phyloP scores from a whole-genome alignment of 495 filamentous ascomycete genomes.

The Cercophora samala region DNA sequence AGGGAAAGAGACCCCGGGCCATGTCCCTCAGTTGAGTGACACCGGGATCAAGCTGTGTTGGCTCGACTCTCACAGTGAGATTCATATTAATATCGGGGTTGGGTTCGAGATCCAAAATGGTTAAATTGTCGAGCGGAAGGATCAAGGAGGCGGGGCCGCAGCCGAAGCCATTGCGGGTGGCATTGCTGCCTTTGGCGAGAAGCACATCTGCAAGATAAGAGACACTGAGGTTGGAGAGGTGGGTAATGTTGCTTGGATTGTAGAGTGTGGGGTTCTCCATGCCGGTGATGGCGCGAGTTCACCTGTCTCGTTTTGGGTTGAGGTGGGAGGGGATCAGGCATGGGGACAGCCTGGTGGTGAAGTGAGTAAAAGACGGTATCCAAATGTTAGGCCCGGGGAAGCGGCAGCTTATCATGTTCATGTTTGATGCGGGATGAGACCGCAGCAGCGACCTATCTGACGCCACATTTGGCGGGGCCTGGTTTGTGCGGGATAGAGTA shows the following conservation, averaged over 20 bases:
- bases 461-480: not conserved
- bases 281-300: not conserved
- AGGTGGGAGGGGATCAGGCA: not conserved
- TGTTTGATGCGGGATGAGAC: not conserved
- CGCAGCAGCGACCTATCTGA: not conserved
- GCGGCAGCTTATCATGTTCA: not conserved
- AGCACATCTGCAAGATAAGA: slow-evolving; percentile 18
- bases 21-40: slow-evolving; percentile 14
- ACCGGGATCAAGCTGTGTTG: slow-evolving; percentile 16
- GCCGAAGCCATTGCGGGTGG: slow-evolving; percentile 26
- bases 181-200: slow-evolving; percentile 27
- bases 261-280: slow-evolving; percentile 4
- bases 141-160: slow-evolving; percentile 17
- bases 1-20: slow-evolving; percentile 20
- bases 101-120: slow-evolving; percentile 4
- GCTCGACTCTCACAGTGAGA: slow-evolving; percentile 10
- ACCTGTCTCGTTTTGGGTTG: not conserved
- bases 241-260: slow-evolving; percentile 12
- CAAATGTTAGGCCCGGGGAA: not conserved
- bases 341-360: not conserved
- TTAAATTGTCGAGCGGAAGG: slow-evolving; percentile 17
- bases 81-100: not conserved
- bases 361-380: not conserved
- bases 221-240: slow-evolving; percentile 15
- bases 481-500: not conserved